Evolutionary conservation across 2,329 filamentous ascomycete species (phyloP).

Genomic region (Chrysoporthe deuterocubensis): DNA sequence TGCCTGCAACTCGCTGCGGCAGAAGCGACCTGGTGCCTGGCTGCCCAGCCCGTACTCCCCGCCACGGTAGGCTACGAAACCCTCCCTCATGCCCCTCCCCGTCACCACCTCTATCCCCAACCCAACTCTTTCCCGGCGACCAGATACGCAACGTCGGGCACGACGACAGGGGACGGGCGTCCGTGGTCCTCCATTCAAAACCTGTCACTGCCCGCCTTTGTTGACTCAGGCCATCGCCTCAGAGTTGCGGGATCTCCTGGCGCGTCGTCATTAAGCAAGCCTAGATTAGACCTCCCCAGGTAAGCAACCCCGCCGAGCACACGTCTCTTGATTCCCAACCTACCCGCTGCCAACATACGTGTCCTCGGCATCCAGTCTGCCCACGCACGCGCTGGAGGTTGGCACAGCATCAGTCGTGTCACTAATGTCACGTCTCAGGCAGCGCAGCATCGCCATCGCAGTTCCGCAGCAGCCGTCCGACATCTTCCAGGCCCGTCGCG

Average conservation of each 20-base stretch:
- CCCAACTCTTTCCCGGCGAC: not conserved
- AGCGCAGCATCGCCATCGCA: not conserved
- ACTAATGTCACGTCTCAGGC: not conserved
- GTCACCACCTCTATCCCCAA: constrained; percentile 3
- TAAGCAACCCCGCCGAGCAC: constrained; percentile 8
- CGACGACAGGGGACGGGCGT: constrained; percentile 5
- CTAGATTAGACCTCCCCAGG: not conserved
- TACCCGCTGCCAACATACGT: not conserved
- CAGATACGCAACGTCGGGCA: not conserved
- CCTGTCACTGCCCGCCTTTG: not conserved
- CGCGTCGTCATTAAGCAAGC: not conserved
- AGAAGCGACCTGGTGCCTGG: not conserved
- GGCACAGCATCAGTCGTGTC: not conserved
- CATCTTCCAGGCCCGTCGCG: not conserved
- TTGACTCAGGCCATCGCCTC: not conserved
- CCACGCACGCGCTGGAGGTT: not conserved
- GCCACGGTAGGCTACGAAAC: not conserved
- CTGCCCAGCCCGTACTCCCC: not conserved
- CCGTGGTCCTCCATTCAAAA: not conserved
- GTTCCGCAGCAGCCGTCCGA: not conserved
- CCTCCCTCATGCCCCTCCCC: not conserved
- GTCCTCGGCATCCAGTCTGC: not conserved
- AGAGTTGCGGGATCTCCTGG: not conserved
- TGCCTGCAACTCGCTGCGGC: not conserved
- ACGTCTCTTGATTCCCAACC: not conserved